phyloP scores from a whole-genome alignment of 2,329 filamentous ascomycete species.

The Rutstroemia sydowiana region DNA sequence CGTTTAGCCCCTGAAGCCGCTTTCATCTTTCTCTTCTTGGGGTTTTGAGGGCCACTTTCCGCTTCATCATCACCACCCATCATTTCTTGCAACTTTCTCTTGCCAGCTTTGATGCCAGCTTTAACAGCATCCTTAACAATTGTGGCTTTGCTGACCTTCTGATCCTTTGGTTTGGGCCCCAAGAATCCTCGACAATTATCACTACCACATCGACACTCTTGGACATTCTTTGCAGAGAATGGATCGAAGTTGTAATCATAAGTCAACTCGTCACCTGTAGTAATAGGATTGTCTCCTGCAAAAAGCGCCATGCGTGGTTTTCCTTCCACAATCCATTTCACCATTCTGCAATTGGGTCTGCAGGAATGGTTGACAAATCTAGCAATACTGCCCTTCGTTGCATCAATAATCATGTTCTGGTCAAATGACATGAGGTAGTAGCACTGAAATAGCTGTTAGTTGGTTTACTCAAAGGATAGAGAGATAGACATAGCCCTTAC shows the following conservation, averaged over 20 bases:
- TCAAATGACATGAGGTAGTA: constrained; percentile 99
- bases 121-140: constrained; percentile 31
- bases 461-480: constrained; percentile 8
- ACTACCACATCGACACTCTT: constrained; percentile 57
- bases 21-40: constrained; percentile 44
- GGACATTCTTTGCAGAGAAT: constrained; percentile 61
- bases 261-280: constrained; percentile 91
- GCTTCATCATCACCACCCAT: constrained; percentile 31
- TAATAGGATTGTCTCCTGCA: constrained; percentile 80
- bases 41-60: constrained; percentile 15
- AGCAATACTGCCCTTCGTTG: constrained; percentile 89
- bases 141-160: constrained; percentile 41
- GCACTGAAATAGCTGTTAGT: constrained; percentile 48
- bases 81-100: constrained; percentile 50
- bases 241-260: constrained; percentile 80
- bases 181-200: constrained; percentile 57
- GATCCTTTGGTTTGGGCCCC: constrained; percentile 52
- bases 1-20: constrained; percentile 32
- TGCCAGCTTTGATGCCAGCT: constrained; percentile 39
- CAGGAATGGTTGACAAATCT: constrained; percentile 98
- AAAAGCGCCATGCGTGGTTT: constrained; percentile 96
- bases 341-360: constrained; percentile 93
- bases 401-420: constrained; percentile 97
- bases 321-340: constrained; percentile 92
- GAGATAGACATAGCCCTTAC: constrained; percentile 43